Percentiles rank a stretch among this genome's conserved stretches.
Conservation (phyloP, 257 asterid species). For the Solanum tarapatanum region DNA sequence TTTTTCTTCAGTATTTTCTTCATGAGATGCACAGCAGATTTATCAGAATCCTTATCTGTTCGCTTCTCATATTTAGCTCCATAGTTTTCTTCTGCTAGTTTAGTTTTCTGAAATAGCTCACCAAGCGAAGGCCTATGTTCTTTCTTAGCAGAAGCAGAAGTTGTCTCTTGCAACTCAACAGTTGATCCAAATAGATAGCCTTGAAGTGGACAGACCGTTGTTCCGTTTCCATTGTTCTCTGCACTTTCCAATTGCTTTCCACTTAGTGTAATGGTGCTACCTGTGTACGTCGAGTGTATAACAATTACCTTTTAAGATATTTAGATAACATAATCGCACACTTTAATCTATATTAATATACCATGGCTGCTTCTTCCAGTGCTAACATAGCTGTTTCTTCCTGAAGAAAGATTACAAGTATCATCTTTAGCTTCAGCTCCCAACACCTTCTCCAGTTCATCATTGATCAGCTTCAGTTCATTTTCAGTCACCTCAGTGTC, state of each 20-base stretch:
- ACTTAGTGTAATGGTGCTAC: constrained; percentile 51
- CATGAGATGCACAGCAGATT: constrained; percentile 54
- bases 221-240: constrained; percentile 39
- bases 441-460: constrained; percentile 84
- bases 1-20: constrained; percentile 60
- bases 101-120: constrained; percentile 85
- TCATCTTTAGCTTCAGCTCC: constrained; percentile 46
- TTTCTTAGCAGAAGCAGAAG: constrained; percentile 25
- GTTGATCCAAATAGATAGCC: constrained; percentile 81
- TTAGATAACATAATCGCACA: neutral
- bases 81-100: constrained; percentile 45
- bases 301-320: neutral
- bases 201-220: constrained; percentile 64
- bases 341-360: neutral
- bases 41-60: constrained; percentile 47
- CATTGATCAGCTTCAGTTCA: constrained; percentile 72
- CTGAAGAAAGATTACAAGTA: constrained; percentile 47
- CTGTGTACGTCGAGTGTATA: neutral
- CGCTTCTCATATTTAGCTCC: constrained; percentile 43
- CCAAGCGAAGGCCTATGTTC: constrained; percentile 80
- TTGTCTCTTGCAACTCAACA: constrained; percentile 41
- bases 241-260: constrained; percentile 48
- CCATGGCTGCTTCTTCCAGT: constrained; percentile 65
- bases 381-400: constrained; percentile 74
- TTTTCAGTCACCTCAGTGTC: constrained; percentile 72